Conservation (phyloP, 768 basidiomycete species). For the Xerocomus spinulosus region DNA sequence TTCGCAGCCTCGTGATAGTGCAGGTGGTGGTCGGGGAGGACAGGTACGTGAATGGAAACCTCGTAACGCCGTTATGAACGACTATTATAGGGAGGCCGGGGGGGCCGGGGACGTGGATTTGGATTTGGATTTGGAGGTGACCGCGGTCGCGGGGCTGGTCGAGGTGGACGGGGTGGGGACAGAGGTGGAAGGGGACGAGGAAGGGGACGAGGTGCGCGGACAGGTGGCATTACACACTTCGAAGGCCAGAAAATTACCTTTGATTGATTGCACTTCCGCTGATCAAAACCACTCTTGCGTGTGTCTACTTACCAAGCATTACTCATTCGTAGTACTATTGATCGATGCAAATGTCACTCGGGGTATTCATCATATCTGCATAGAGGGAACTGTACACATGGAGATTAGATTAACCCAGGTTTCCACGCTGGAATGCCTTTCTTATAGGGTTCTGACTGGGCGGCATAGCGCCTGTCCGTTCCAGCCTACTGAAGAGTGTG, state of each 20-base stretch:
- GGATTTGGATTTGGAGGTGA: slow-evolving; percentile 38
- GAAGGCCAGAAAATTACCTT: slow-evolving; percentile 55
- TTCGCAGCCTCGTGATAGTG: slow-evolving; percentile 72
- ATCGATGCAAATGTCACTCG: background rate
- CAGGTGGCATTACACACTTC: slow-evolving; percentile 47
- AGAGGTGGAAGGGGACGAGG: slow-evolving; percentile 31
- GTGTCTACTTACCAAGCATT: no score
- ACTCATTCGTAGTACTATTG: no score
- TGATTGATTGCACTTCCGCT: slow-evolving; percentile 14
- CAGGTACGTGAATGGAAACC: slow-evolving; percentile 31
- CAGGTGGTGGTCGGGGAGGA: slow-evolving; percentile 49
- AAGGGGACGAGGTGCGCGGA: slow-evolving; percentile 42
- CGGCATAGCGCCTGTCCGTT: slow-evolving; percentile 66
- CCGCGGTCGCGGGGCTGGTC: slow-evolving; percentile 40
- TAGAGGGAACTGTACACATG: no score
- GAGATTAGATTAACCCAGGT: slow-evolving; percentile 6
- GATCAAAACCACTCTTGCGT: no score
- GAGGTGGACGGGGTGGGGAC: slow-evolving; percentile 41
- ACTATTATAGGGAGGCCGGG: slow-evolving; percentile 29
- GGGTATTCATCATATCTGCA: background rate
- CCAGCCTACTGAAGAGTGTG: slow-evolving; percentile 85
- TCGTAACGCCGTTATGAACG: background rate
- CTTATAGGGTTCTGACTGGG: slow-evolving; percentile 68
- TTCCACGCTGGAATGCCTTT: slow-evolving; percentile 49
- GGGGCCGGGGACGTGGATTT: slow-evolving; percentile 29